These are phyloP conservation scores for Yarrowia sp. DNA, from an alignment of 805 yeast genomes.

Conservation along the genomic window DNA sequence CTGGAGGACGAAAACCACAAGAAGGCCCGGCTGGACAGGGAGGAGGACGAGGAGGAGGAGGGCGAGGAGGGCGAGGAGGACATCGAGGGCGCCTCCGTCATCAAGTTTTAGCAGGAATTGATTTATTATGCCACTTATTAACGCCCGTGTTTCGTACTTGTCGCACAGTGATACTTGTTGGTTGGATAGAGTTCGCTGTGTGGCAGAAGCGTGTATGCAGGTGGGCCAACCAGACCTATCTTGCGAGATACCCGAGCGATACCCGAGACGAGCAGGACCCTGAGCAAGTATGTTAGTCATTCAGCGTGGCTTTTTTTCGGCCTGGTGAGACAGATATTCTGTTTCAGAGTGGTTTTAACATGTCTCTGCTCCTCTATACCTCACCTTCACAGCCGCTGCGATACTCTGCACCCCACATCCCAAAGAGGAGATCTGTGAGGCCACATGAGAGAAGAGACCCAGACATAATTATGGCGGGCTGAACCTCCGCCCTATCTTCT, in stretches of 20 bases:
- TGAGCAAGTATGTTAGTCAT: no score
- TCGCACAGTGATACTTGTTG: no score
- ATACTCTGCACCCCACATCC: constrained; percentile 16
- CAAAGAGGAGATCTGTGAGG: constrained; percentile 16
- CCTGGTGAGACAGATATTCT: no score
- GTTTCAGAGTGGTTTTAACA: no score
- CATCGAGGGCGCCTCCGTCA: not conserved
- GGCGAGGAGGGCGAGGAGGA: not conserved
- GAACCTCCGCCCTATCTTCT: no score
- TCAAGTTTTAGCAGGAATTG: not conserved
- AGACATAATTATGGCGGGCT: not conserved
- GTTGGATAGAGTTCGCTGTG: not conserved
- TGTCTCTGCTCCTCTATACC: no score
- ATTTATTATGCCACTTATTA: not conserved
- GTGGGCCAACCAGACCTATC: no score
- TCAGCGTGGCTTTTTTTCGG: no score
- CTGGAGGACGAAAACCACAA: not conserved
- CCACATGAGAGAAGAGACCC: no score
- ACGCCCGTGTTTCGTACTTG: no score
- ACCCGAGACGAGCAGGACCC: no score
- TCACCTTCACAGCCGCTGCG: not conserved
- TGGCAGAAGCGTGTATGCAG: not conserved
- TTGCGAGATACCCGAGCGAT: no score
- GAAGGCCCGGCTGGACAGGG: not conserved
- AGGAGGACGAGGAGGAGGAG: not conserved